Evolutionary conservation across 305 asterid species (phyloP).

Genomic region (Solanum hybrid): DNA sequence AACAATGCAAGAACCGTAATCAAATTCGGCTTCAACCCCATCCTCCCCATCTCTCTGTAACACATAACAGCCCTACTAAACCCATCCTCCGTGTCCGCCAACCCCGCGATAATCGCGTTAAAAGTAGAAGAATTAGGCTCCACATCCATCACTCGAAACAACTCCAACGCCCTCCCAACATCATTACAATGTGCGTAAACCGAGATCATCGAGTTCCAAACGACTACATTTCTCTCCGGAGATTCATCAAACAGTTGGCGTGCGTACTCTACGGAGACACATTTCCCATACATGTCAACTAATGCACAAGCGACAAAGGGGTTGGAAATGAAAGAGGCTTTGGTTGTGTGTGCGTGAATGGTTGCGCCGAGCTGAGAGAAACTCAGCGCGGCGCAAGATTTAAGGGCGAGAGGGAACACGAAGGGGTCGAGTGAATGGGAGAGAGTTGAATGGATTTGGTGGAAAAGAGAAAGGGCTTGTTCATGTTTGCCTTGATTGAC

Average conservation of each 20-base stretch:
- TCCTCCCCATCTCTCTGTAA: slow-evolving; percentile 22
- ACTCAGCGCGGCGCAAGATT: slow-evolving; percentile 26
- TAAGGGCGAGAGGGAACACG: slow-evolving; percentile 39
- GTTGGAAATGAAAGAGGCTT: slow-evolving; percentile 17
- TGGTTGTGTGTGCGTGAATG: slow-evolving; percentile 23
- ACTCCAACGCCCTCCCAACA: slow-evolving; percentile 21
- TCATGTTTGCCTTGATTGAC: slow-evolving; percentile 34
- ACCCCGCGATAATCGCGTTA: slow-evolving; percentile 28
- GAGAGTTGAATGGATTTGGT: slow-evolving; percentile 25
- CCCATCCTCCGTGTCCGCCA: slow-evolving; percentile 21
- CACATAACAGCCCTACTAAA: slow-evolving; percentile 17
- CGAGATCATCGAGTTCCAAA: slow-evolving; percentile 42
- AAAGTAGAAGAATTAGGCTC: slow-evolving; percentile 27
- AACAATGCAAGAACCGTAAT: slow-evolving; percentile 34
- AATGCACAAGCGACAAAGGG: slow-evolving; percentile 37
- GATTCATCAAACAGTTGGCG: slow-evolving; percentile 35
- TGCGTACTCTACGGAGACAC: slow-evolving; percentile 19
- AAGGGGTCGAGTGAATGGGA: slow-evolving; percentile 30
- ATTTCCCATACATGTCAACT: slow-evolving; percentile 32
- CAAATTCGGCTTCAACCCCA: slow-evolving; percentile 25
- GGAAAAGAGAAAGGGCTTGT: slow-evolving; percentile 31
- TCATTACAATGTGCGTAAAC: slow-evolving; percentile 23
- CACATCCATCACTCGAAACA: slow-evolving; percentile 26
- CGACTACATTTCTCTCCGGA: slow-evolving; percentile 27
- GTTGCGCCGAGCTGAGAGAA: slow-evolving; percentile 22